These are phyloP conservation scores for Phialemonium atrogriseum DNA, from an alignment of 2,329 filamentous ascomycete species.

Conservation along the genomic window DNA sequence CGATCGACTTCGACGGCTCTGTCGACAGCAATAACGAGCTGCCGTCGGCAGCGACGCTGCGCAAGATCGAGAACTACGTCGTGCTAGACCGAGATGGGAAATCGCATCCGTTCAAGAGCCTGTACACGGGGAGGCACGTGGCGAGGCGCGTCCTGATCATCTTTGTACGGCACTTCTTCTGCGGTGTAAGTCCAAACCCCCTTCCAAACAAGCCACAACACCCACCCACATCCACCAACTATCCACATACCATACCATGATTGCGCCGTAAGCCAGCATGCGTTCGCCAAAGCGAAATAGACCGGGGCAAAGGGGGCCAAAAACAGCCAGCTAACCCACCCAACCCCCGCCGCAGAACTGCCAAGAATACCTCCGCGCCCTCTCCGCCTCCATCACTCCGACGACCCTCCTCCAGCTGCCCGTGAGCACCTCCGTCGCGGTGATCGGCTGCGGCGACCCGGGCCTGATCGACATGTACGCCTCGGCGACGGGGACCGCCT, in stretches of 20 bases:
- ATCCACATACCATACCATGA: too few species aligned
- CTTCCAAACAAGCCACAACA: too few species aligned
- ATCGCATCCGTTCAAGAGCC: constrained; percentile 50
- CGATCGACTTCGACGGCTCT: constrained; percentile 45
- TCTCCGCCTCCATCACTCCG: constrained; percentile 50
- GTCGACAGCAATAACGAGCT: constrained; percentile 47
- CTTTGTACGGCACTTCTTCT: constrained; percentile 75
- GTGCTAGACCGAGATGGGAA: constrained; percentile 56
- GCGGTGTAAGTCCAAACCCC: constrained; percentile 49
- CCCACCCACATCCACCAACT: too few species aligned
- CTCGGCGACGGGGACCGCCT: constrained; percentile 54
- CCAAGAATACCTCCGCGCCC: constrained; percentile 61
- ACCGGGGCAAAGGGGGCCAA: too few species aligned
- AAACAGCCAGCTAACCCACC: too few species aligned
- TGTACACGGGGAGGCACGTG: constrained; percentile 48
- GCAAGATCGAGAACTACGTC: constrained; percentile 43
- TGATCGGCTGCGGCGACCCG: constrained; percentile 66
- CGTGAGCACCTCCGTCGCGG: constrained; percentile 53
- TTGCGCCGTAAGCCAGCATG: too few species aligned
- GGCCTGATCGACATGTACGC: constrained; percentile 60
- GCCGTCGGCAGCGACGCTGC: constrained; percentile 39
- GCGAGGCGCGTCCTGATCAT: constrained; percentile 56
- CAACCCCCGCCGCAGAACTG: constrained; percentile 47
- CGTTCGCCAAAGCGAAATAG: too few species aligned
- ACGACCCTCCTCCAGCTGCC: constrained; percentile 40